phyloP scores from a whole-genome alignment of 768 basidiomycete species.

The Psilocybe cubensis region DNA sequence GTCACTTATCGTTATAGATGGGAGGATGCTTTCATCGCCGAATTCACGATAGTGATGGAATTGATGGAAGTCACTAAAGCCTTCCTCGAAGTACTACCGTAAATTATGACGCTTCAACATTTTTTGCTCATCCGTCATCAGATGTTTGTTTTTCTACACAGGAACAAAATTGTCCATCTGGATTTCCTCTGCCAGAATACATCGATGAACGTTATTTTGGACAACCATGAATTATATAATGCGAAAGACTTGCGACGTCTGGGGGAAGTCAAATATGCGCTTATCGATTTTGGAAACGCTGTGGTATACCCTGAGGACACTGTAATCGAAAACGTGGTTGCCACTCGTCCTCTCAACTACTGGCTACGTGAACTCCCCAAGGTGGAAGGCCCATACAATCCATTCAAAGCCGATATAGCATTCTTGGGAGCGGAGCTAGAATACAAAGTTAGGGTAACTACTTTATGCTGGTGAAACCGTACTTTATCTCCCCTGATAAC shows the following conservation, averaged over 20 bases:
- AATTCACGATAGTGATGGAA: slow-evolving; percentile 5
- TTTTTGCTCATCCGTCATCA: not conserved
- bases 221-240: not conserved
- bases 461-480: no score
- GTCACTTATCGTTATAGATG: slow-evolving; percentile 4
- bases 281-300: slow-evolving; percentile 12
- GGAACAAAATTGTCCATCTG: slow-evolving; percentile 16
- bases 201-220: slow-evolving; percentile 12
- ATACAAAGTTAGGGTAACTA: not conserved
- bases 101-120: not conserved
- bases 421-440: not conserved
- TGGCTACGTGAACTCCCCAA: not conserved
- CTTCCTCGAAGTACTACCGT: slow-evolving; percentile 1
- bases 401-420: not conserved
- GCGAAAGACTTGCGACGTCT: not conserved
- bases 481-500: no score
- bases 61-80: not conserved
- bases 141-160: slow-evolving; percentile 16
- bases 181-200: slow-evolving; percentile 16
- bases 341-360: not conserved
- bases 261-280: slow-evolving; percentile 3
- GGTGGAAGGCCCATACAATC: not conserved
- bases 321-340: not conserved
- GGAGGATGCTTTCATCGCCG: not conserved
- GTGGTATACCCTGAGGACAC: not conserved